These are phyloP conservation scores for Laburnicola sp. DNA, from an alignment of 2,329 filamentous ascomycete genomes.

Conservation along the genomic window DNA sequence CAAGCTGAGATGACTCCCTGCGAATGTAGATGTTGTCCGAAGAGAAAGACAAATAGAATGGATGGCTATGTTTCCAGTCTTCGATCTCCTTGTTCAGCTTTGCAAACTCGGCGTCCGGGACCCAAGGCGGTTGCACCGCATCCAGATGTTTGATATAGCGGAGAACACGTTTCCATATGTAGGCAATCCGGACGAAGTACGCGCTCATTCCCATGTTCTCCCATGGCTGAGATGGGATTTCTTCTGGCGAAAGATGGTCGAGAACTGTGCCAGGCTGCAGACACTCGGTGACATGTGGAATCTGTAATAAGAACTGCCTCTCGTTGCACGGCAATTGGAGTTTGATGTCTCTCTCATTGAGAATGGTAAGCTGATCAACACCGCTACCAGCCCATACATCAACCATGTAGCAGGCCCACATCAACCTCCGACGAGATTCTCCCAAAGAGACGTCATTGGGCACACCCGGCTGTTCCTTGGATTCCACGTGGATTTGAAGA, in stretches of 20 bases:
- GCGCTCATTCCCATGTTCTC: conserved; percentile 40
- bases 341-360: conserved; percentile 39
- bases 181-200: conserved; percentile 38
- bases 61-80: conserved; percentile 33
- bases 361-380: conserved; percentile 38
- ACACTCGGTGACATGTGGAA: conserved; percentile 33
- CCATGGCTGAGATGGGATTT: conserved; percentile 32
- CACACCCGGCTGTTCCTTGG: conserved; percentile 28
- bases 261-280: conserved; percentile 30
- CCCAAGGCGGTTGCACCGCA: conserved; percentile 37
- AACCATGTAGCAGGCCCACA: conserved; percentile 43
- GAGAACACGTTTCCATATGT: conserved; percentile 37
- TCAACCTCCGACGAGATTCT: conserved; percentile 36
- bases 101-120: conserved; percentile 32
- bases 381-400: conserved; percentile 42
- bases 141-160: conserved; percentile 40
- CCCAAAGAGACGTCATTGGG: conserved; percentile 35
- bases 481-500: conserved; percentile 38
- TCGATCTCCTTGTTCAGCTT: conserved; percentile 30
- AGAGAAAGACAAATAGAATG: conserved; percentile 38
- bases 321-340: conserved; percentile 41
- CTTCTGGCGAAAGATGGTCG: conserved; percentile 28
- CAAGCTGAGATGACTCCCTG: conserved; percentile 38
- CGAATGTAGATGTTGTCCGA: conserved; percentile 42
- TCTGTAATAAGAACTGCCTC: conserved; percentile 37